Base-by-base conservation (phyloP, 257 asterid species). In the Lavandula angustifolia region DNA sequence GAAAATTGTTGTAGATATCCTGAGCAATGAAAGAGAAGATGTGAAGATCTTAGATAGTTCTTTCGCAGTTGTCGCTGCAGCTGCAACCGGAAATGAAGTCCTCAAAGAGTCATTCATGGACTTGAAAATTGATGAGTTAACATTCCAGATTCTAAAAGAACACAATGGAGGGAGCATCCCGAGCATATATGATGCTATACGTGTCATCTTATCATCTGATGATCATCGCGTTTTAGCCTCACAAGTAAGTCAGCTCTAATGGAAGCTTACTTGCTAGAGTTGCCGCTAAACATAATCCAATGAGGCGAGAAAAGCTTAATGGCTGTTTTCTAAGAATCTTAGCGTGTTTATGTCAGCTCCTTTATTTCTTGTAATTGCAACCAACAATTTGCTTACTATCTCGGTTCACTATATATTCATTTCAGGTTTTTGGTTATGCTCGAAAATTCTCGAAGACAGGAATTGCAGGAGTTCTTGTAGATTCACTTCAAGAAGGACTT, bases 341-440 rank as follows among this genome's bases (percentile, higher is more conserved):
- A 34, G 61, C 53, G 47, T 54, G 48, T 48, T 14, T 57, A 17
- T 42, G 37, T 5, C 62, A 13, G 32, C 18, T 27, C 37, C 68
- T 34, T 61, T 46, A 50, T 47, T 33, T 29, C 60, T 33, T 56
- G 9, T 35, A 56, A 46, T 0, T 56, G 13, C 40, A 51, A 44
- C 29, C 27, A 62, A 9, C 48, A 37, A 31, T 35, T 43, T 16
- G 17, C 34, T 38, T 43, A 61, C 49, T n/a, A 9, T 54, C 32
- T 47, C 9, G 1, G 18, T 27, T 32, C 32, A 33, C 42, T 52
- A 12, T 6, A 66, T 11, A 12, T 16, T 64, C 46, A 72, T 48
- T 78, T 40, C 79, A 92, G 99, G 97, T 92, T 60, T 89, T 67
- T 72, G 96, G 99, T 46, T 92, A 92, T 79, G 99, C 97, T 70